phyloP scores from a whole-genome alignment of 257 asterid species.

The Cinchona pubescens region DNA sequence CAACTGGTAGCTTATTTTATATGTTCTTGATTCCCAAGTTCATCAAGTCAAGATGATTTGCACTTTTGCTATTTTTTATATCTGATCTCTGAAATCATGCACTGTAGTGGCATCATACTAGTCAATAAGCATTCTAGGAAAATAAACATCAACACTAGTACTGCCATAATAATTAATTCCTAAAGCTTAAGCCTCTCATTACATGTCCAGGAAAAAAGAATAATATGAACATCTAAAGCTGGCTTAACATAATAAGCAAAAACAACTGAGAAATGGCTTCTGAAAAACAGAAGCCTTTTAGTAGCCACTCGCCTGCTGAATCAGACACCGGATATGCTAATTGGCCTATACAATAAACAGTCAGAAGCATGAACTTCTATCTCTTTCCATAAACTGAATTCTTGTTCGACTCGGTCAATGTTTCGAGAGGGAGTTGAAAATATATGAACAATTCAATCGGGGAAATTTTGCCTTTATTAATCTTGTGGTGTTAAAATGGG shows the following conservation, averaged over 20 bases:
- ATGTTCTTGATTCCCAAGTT: too few species aligned
- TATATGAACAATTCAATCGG: not conserved
- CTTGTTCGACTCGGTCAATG: not conserved
- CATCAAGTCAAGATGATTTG: not conserved
- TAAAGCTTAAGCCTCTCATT: not conserved
- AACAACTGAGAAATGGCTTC: not conserved
- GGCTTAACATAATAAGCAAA: not conserved
- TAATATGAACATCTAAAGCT: not conserved
- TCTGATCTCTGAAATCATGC: not conserved
- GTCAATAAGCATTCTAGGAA: not conserved
- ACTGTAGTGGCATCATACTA: not conserved
- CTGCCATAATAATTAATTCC: not conserved
- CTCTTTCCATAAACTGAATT: not conserved
- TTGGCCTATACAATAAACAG: not conserved
- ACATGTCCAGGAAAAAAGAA: not conserved
- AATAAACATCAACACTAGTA: not conserved
- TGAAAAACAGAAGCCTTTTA: not conserved
- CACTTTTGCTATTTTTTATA: not conserved
- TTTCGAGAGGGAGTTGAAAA: not conserved
- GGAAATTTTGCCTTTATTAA: not conserved
- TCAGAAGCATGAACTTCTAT: not conserved
- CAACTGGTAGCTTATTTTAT: constrained; percentile 42
- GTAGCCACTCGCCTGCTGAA: not conserved
- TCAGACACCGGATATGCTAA: not conserved
- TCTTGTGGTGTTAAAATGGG: not conserved